Conservation (phyloP, 371 early-diverging fungal species). For the Apophysomyces ossiformis region DNA sequence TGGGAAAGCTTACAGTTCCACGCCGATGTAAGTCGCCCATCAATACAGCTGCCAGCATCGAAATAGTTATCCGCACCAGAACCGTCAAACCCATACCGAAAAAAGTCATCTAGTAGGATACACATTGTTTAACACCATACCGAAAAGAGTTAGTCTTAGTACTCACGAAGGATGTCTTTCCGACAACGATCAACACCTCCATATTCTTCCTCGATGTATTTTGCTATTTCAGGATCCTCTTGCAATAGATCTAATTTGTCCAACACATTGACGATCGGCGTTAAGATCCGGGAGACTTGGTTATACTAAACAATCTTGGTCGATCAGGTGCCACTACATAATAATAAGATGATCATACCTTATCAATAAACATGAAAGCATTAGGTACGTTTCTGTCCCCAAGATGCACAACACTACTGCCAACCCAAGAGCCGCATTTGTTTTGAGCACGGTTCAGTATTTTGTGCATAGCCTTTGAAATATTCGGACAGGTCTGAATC, state of each 20-base stretch:
- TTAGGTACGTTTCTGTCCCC: constrained; percentile 94
- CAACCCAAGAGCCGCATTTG: constrained; percentile 90
- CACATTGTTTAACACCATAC: not conserved
- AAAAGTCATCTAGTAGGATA: constrained; percentile 75
- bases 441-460: constrained; percentile 88
- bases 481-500: constrained; percentile 80
- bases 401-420: constrained; percentile 93
- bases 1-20: constrained; percentile 79
- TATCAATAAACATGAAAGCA: constrained; percentile 96
- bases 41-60: constrained; percentile 96
- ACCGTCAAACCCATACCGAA: constrained; percentile 95
- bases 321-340: not conserved
- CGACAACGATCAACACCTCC: constrained; percentile 67
- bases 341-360: constrained; percentile 42
- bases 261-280: constrained; percentile 81
- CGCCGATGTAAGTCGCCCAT: constrained; percentile 92
- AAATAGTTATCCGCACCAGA: constrained; percentile 95
- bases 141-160: not conserved
- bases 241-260: constrained; percentile 70
- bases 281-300: constrained; percentile 94
- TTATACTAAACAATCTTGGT: constrained; percentile 64
- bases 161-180: constrained; percentile 73
- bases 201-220: constrained; percentile 73
- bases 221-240: constrained; percentile 54
- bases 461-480: constrained; percentile 83